Evolutionary conservation across 768 basidiomycete genomes (phyloP), one percentile per base, ranked within the genome.

Genomic region (Tulasnella sp.): DNA sequence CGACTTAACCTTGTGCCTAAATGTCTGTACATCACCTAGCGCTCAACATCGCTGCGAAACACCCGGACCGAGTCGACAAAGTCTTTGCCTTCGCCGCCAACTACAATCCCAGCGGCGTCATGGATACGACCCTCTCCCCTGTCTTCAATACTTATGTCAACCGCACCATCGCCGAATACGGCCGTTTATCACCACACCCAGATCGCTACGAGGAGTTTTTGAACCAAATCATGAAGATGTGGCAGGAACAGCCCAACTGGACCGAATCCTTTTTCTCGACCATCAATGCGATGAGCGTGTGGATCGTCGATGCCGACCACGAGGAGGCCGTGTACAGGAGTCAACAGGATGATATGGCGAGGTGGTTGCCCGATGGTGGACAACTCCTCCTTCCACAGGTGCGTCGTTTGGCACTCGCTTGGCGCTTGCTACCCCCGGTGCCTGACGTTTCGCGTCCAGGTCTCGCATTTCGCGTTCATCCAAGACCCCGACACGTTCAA

Each of bases 381-480:
- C 46, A 77, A 64, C 28, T 77, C 7, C 46, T 77, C 12, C 31
- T 77, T 4, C 76, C 76, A 34, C 41, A 77, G 40, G 76, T 77
- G 48, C 20, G 76, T 77, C 3, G 28, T 24, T 6, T 11, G n/a
- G 28, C 64, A 14, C 20, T n/a, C 1, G 7, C 1, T 28, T 58
- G 41, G 46, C 54, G 46, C 22, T 58, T 34, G 58, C n/a, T 40
- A 42, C 41, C 31, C 74, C 11, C 69, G 31, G 34, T 6, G 42
- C 7, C 34, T 73, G 28, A 37, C 72, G 37, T 44, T 42, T 31
- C 48, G 18, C 40, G 37, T 1, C 2, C 48, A 76, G 75, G 75
- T 76, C n/a, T 77, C 76, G 37, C 76, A 77, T 54, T 77, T 77
- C 40, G 76, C 76, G 34, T 77, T 77, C 50, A 77, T 77, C 40